Evolutionary conservation across 2,329 filamentous ascomycete species (phyloP).

Genomic region (Keithomyces neogunnii): DNA sequence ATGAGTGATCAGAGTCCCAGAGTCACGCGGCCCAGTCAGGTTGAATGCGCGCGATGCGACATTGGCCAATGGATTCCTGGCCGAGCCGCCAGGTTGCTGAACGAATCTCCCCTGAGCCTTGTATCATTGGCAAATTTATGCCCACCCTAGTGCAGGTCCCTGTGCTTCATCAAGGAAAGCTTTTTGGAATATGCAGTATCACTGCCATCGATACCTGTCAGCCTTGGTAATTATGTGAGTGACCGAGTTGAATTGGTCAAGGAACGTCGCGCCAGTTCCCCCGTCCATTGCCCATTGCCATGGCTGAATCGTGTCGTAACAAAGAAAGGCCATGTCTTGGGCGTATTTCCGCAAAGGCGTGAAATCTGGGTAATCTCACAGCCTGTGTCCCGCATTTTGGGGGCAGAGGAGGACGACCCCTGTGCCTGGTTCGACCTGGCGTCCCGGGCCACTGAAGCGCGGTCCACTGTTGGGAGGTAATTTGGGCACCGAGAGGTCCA

Average conservation of each 20-base stretch:
- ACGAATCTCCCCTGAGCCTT: background rate
- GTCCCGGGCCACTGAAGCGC: background rate
- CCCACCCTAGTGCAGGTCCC: background rate
- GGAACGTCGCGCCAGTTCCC: background rate
- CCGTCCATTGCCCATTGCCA: background rate
- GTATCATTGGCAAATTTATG: background rate
- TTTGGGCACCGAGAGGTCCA: background rate
- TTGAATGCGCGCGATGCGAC: background rate
- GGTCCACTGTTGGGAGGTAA: background rate
- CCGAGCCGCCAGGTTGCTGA: background rate
- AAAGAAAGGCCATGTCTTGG: too few relatives aligned
- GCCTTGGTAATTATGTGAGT: background rate
- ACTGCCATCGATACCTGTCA: background rate
- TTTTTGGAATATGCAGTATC: background rate
- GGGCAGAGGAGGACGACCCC: background rate
- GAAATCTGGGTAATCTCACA: too few relatives aligned
- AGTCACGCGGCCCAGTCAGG: slow-evolving; percentile 2
- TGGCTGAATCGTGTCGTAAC: background rate
- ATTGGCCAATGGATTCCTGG: slow-evolving; percentile 4
- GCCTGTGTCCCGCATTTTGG: too few relatives aligned
- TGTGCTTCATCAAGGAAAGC: background rate
- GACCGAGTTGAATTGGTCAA: background rate
- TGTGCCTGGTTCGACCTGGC: background rate
- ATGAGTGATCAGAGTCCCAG: background rate
- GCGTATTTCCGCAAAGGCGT: too few relatives aligned